Evolutionary conservation across 2,329 filamentous ascomycete species (phyloP).

Genomic region (Tothia fuscella): DNA sequence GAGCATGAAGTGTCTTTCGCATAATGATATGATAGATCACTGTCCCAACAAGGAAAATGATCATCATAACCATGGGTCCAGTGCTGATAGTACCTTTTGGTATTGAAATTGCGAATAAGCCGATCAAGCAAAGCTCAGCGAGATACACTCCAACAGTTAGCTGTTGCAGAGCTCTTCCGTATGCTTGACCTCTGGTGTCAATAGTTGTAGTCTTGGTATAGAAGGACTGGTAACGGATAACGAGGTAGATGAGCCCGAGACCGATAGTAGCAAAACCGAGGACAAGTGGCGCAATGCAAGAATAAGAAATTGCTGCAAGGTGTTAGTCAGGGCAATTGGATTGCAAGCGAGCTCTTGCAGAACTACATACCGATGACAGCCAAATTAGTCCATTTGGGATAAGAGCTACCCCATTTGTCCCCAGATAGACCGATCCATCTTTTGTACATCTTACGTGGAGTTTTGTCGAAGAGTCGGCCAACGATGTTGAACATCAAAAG

Average conservation of each 20-base stretch:
- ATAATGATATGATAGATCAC: slow-evolving; percentile 26
- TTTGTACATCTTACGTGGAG: slow-evolving; percentile 42
- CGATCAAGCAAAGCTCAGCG: slow-evolving; percentile 11
- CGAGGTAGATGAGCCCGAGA: slow-evolving; percentile 10
- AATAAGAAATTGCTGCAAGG: slow-evolving; percentile 12
- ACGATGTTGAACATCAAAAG: slow-evolving; percentile 58
- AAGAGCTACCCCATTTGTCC: slow-evolving; percentile 28
- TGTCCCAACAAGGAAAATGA: slow-evolving; percentile 27
- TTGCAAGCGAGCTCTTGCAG: too few relatives aligned
- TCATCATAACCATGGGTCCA: slow-evolving; percentile 31
- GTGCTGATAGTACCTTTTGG: not conserved
- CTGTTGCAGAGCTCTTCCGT: slow-evolving; percentile 11
- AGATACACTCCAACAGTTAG: slow-evolving; percentile 10
- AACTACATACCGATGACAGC: slow-evolving; percentile 31
- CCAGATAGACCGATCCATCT: slow-evolving; percentile 21
- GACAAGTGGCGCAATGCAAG: slow-evolving; percentile 12
- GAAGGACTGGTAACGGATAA: slow-evolving; percentile 11
- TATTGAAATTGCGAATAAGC: slow-evolving; percentile 16
- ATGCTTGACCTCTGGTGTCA: slow-evolving; percentile 12
- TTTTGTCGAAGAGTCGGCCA: slow-evolving; percentile 63
- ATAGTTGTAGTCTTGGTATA: slow-evolving; percentile 8
- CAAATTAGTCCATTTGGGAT: slow-evolving; percentile 29
- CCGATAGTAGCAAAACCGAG: slow-evolving; percentile 12
- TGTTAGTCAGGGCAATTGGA: not conserved
- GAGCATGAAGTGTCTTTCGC: slow-evolving; percentile 10